A percentile compares a stretch with the other conserved stretches of the same genome.
phyloP scores from a whole-genome alignment of 495 filamentous ascomycete species.

The Pseudevernia furfuracea region DNA sequence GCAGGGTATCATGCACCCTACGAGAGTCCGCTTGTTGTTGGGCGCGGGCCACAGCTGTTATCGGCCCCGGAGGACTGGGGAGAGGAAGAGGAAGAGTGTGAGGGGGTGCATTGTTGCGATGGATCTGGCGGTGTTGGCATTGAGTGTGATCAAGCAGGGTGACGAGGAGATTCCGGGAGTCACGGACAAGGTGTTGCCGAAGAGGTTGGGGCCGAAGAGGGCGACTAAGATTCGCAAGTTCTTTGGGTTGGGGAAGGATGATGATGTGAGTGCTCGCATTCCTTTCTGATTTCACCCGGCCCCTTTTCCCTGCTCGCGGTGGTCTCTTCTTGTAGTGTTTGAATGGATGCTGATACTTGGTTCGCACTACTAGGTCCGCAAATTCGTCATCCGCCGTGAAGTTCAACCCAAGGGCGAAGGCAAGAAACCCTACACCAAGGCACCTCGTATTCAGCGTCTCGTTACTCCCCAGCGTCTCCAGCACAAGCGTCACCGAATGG shows the following conservation, averaged over 20 bases:
- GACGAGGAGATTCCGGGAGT: conserved; percentile 87
- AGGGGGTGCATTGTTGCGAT: conserved; percentile 95
- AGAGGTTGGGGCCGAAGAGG: conserved; percentile 96
- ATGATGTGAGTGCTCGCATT: conserved; percentile 62
- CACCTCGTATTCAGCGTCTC: conserved; percentile 96
- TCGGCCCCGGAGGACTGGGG: conserved; percentile 90
- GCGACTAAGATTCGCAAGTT: conserved; percentile 98
- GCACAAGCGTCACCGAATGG: conserved; percentile 95
- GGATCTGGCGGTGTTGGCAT: conserved; percentile 88
- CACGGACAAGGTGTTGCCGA: conserved; percentile 94
- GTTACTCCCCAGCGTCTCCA: conserved; percentile 99
- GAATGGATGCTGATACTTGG: conserved; percentile 3
- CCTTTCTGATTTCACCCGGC: not conserved
- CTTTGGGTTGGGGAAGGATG: conserved; percentile 98
- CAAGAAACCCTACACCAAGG: conserved; percentile 98
- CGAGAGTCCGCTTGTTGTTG: conserved; percentile 92
- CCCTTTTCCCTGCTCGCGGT: not conserved
- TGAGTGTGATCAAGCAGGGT: conserved; percentile 94
- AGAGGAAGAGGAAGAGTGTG: conserved; percentile 98
- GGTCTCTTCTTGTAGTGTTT: not conserved
- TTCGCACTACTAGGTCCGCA: conserved; percentile 57
- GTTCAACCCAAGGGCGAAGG: conserved; percentile 90
- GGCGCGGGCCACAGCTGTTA: conserved; percentile 93
- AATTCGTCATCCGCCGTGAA: conserved; percentile 99
- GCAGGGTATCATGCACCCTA: conserved; percentile 98